phyloP scores from a whole-genome alignment of 768 basidiomycete species.

The Pulveroboletus frians region DNA sequence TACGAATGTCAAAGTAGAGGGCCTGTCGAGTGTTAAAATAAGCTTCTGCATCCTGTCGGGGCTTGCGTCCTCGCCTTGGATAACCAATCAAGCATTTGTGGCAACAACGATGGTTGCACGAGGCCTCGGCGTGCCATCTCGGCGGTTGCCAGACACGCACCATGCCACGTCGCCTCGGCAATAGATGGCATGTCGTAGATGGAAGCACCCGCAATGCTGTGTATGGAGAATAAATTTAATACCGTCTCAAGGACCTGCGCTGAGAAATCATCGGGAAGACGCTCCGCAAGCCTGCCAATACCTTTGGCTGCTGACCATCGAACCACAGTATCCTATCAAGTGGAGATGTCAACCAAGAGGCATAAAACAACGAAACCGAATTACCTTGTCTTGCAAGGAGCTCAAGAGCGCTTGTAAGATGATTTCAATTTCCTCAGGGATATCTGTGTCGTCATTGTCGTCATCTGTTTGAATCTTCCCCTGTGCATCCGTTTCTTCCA shows the following conservation, averaged over 20 bases:
- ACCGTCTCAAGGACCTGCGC: constrained; percentile 80
- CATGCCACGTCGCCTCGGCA: constrained; percentile 92
- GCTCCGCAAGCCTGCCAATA: constrained; percentile 75
- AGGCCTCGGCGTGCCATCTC: constrained; percentile 86
- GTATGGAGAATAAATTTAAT: constrained; percentile 70
- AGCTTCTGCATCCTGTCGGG: constrained; percentile 9
- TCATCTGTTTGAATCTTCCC: constrained; percentile 13
- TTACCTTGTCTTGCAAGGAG: constrained; percentile 76
- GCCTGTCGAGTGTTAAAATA: constrained; percentile 47
- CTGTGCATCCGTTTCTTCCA: constrained; percentile 16
- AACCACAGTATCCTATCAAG: constrained; percentile 79
- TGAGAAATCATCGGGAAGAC: constrained; percentile 70
- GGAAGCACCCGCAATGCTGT: constrained; percentile 57
- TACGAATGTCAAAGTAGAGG: constrained; percentile 85
- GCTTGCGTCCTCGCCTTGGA: constrained; percentile 52
- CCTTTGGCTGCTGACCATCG: constrained; percentile 95
- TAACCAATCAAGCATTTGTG: constrained; percentile 70
- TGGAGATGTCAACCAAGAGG: not conserved
- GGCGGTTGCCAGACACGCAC: constrained; percentile 85
- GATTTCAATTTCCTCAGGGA: constrained; percentile 75
- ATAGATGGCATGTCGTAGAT: constrained; percentile 68
- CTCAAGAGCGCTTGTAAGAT: constrained; percentile 69
- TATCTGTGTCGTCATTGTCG: constrained; percentile 47
- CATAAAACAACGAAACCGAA: not conserved
- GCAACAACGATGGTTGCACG: constrained; percentile 51